Conservation (phyloP, 2,329 filamentous ascomycete genomes). For the Fusarium sp. region DNA sequence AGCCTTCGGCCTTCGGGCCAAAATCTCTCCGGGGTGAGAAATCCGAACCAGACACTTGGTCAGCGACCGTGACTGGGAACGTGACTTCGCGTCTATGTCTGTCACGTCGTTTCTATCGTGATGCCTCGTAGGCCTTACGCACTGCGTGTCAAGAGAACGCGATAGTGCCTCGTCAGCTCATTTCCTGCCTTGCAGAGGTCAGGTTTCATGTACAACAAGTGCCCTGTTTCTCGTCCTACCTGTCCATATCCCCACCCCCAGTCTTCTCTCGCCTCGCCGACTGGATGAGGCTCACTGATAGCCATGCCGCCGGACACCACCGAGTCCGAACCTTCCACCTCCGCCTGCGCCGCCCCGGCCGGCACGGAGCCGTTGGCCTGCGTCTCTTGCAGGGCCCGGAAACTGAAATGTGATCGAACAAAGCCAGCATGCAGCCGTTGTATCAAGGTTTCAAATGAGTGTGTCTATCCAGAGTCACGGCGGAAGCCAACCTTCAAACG, state of each 20-base stretch:
- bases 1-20: constrained; percentile 42
- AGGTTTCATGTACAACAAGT: neutral
- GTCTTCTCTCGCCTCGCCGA: neutral
- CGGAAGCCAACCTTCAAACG: constrained; percentile 90
- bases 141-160: constrained; percentile 10
- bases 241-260: neutral
- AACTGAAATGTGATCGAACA: constrained; percentile 86
- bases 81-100: constrained; percentile 30
- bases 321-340: constrained; percentile 38
- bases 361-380: constrained; percentile 74
- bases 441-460: constrained; percentile 78
- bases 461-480: constrained; percentile 88
- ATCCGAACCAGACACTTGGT: constrained; percentile 24
- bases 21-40: constrained; percentile 31
- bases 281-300: constrained; percentile 31
- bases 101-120: constrained; percentile 17
- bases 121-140: constrained; percentile 23
- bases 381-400: constrained; percentile 84
- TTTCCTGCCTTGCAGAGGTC: constrained; percentile 2
- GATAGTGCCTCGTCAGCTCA: constrained; percentile 4
- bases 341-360: constrained; percentile 16
- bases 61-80: constrained; percentile 19
- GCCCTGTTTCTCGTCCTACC: neutral
- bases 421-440: constrained; percentile 87
- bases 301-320: constrained; percentile 40